Conservation (phyloP, 352 stramenopile genomes). For the Phytophthora citricola region DNA sequence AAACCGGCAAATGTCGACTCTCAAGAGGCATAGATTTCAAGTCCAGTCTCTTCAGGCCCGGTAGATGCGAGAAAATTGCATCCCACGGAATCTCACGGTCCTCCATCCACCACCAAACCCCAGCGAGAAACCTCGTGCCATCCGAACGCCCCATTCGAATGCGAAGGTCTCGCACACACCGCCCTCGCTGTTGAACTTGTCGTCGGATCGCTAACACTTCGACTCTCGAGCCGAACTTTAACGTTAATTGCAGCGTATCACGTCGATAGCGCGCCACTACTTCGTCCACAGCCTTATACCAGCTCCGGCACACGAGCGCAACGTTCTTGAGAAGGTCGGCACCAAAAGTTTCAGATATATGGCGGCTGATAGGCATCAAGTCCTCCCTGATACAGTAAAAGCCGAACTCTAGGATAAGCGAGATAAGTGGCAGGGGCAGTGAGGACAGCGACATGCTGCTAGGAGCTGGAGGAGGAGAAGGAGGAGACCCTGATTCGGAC, state of each 20-base stretch:
- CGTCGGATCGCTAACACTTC: constrained; percentile 34
- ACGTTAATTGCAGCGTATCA: constrained; percentile 38
- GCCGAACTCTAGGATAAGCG: constrained; percentile 40
- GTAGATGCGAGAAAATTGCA: constrained; percentile 29
- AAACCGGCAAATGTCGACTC: constrained; percentile 30
- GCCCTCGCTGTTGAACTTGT: constrained; percentile 33
- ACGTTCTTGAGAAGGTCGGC: constrained; percentile 27
- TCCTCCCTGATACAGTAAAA: constrained; percentile 28
- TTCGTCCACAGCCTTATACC: constrained; percentile 41
- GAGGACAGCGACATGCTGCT: constrained; percentile 18
- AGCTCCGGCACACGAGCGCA: constrained; percentile 45
- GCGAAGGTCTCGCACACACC: constrained; percentile 35
- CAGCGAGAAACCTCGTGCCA: constrained; percentile 36
- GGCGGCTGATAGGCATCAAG: constrained; percentile 8
- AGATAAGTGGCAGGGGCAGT: constrained; percentile 44
- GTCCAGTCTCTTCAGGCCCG: constrained; percentile 35
- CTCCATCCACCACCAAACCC: constrained; percentile 42
- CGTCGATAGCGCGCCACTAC: constrained; percentile 33
- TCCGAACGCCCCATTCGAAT: constrained; percentile 43
- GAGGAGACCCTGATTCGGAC: not conserved
- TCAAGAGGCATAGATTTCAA: constrained; percentile 37
- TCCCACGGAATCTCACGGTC: constrained; percentile 40
- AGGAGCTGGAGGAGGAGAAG: not conserved
- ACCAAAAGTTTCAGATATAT: not conserved
- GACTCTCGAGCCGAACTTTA: constrained; percentile 32